phyloP scores from a whole-genome alignment of 805 yeast genomes.

The Cyberlindnera petersonii region DNA sequence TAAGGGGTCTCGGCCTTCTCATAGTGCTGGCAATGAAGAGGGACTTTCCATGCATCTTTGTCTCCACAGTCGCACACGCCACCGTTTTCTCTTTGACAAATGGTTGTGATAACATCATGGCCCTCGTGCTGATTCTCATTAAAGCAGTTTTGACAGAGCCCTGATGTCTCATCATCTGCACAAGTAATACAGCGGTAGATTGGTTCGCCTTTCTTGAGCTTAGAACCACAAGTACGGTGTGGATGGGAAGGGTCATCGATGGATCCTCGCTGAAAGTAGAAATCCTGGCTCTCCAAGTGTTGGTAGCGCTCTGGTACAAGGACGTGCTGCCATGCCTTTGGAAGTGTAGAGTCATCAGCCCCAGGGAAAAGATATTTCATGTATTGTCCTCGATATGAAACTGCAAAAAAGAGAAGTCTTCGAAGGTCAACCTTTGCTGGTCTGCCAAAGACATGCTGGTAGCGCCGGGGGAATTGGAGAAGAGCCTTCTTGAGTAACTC shows the following conservation, averaged over 20 bases:
- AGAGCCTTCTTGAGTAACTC: conserved; percentile 32
- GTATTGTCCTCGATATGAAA: conserved; percentile 40
- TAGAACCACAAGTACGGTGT: conserved; percentile 68
- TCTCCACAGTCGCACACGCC: conserved; percentile 79
- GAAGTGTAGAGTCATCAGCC: conserved; percentile 19
- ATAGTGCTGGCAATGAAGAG: conserved; percentile 47
- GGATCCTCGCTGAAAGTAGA: conserved; percentile 18
- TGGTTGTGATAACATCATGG: conserved; percentile 64
- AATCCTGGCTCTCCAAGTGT: conserved; percentile 19
- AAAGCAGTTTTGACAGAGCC: conserved; percentile 74
- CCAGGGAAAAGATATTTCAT: conserved; percentile 37
- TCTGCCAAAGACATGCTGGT: conserved; percentile 31
- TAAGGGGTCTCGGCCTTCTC: conserved; percentile 23
- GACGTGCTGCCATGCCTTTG: conserved; percentile 24
- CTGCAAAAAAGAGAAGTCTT: conserved; percentile 39
- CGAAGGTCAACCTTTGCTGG: conserved; percentile 34
- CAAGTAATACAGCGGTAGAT: conserved; percentile 73
- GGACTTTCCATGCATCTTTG: conserved; percentile 70
- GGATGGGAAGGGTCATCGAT: conserved; percentile 41
- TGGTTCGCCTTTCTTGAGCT: conserved; percentile 75
- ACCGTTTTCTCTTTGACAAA: conserved; percentile 59
- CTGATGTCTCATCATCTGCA: conserved; percentile 80
- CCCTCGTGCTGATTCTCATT: conserved; percentile 64
- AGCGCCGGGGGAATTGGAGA: conserved; percentile 35
- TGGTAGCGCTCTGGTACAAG: conserved; percentile 24